A percentile compares a stretch with the other conserved stretches of the same genome.
phyloP scores from a whole-genome alignment of 2,329 filamentous ascomycete species.

The Colletotrichum sp. region DNA sequence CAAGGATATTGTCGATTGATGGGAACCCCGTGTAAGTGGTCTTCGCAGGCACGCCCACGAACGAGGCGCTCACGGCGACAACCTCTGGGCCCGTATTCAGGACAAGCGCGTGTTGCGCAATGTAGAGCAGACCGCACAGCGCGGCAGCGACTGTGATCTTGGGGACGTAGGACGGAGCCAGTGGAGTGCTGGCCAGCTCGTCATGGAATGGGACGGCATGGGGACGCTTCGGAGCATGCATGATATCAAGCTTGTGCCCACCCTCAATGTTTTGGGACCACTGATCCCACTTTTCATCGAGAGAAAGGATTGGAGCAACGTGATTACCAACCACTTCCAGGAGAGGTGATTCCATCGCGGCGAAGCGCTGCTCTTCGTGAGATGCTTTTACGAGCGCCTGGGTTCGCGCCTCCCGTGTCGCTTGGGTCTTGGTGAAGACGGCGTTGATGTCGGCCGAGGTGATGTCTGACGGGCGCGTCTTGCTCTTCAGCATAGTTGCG shows the following conservation, averaged over 20 bases:
- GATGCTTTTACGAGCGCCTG: constrained; percentile 12
- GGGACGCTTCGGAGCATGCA: constrained; percentile 15
- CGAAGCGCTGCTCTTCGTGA: constrained; percentile 23
- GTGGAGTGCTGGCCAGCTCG: constrained; percentile 16
- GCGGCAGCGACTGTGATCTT: not conserved
- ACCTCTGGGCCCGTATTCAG: not conserved
- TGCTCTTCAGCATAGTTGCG: not conserved
- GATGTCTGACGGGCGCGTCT: constrained; percentile 2
- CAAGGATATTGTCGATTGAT: not conserved
- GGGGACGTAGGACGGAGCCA: not conserved
- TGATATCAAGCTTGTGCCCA: not conserved
- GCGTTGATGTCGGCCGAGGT: constrained; percentile 16
- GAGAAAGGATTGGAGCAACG: not conserved
- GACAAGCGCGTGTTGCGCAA: not conserved
- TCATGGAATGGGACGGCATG: constrained; percentile 18
- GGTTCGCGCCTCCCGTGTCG: constrained; percentile 18
- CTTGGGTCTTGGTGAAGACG: constrained; percentile 24
- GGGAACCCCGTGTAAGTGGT: not conserved
- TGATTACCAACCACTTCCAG: not conserved
- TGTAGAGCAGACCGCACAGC: not conserved
- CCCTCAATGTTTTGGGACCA: not conserved
- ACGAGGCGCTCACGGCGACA: not conserved
- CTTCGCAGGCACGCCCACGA: not conserved
- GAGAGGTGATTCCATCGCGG: constrained; percentile 23
- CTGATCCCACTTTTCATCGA: not conserved